Base-by-base conservation (phyloP, 257 asterid species). In the Solanum chilense region DNA sequence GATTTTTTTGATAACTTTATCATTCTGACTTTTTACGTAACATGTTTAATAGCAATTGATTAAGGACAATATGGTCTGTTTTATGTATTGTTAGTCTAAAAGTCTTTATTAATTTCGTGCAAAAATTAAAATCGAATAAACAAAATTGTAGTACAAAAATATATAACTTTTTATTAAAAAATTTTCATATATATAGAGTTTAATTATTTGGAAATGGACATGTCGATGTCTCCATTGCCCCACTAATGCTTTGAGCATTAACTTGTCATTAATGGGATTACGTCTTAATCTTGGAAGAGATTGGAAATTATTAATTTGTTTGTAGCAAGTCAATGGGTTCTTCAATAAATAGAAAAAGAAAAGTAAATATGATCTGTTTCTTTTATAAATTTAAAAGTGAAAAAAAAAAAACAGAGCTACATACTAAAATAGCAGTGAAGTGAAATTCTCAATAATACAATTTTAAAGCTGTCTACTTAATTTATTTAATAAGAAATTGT, bases 51-150 rank as follows among this genome's bases (percentile, higher is more conserved):
- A 60, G 0, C 68, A 21, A n/a, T 3, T 9, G 14, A 60, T 60
- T 60, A 27, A 60, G 4, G 6, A 23, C 3, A 60, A 4, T 60
- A 23, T 60, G 69, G 0, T 23, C 3, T 60, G 23, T 60, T 60
- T 13, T 23, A 60, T 1, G 2, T 23, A 21, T 10, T 10, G 23
- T 10, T 9, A 60, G 14, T 60, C 12, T 23, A 60, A 60, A 10
- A 60, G 13, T 60, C 14, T 60, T 4, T 1, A 0, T 23, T 23
- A 21, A 60, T 4, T 23, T 0, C 1, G 6, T 10, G 0, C 1
- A 25, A 23, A 23, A 23, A 1, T 62, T 4, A 62, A 62, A 21
- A 23, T 0, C 1, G 23, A 7, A 62, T 6, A 4, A 60, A 60
- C 1, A 9, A 60, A 60, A 49, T 5, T 49, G 5, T 0, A 15